Base-by-base conservation (phyloP, 1,139 yeast genomes). In the Wickerhamomyces sp. region DNA sequence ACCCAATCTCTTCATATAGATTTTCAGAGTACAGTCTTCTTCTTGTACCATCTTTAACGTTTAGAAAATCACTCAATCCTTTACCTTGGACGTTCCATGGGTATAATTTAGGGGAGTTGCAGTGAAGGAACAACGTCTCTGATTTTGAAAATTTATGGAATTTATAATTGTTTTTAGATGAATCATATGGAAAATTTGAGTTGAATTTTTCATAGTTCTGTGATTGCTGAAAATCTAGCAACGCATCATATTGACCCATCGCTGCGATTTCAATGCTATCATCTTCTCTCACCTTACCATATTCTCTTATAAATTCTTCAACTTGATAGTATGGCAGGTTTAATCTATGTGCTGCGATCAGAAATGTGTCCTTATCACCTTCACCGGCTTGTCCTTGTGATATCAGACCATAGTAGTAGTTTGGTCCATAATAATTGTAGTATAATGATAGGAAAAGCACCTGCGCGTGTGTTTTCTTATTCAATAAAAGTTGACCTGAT, bases 341-440 rank as follows among this genome's bases (percentile, higher is more conserved):
- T 44, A 83, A 67, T 9, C 82, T 84, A 42, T 76, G 76, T 1
- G 94, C 86, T 0, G 93, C 90, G 0, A 95, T 90, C 46, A 86
- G 69, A 55, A 86, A 86, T 0, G 96, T 87, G 59, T 89, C 96
- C 61, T 88, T 89, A 62, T 89, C 96, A 49, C 96, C 96, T 67
- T 87, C 95, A 31, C 96, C 96, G 40, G 83, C 84, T 1, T 86
- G 80, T 7, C 91, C 91, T 65, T 88, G 95, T 1, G 93, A 79
- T 46, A 89, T 75, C 41, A 89, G 71, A 7, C 91, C 93, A 64
- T 88, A 89, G 61, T 75, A 89, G 64, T 81, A 79, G 11, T 75
- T 71, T 9, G 93, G 94, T 0, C 96, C 96, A 59, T 78, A 83
- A 37, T 84, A 67, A 59, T 88, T 89, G 66, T 88, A 89, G 64